phyloP scores from a whole-genome alignment of 2,329 filamentous ascomycete species.

The Neurospora sp. region DNA sequence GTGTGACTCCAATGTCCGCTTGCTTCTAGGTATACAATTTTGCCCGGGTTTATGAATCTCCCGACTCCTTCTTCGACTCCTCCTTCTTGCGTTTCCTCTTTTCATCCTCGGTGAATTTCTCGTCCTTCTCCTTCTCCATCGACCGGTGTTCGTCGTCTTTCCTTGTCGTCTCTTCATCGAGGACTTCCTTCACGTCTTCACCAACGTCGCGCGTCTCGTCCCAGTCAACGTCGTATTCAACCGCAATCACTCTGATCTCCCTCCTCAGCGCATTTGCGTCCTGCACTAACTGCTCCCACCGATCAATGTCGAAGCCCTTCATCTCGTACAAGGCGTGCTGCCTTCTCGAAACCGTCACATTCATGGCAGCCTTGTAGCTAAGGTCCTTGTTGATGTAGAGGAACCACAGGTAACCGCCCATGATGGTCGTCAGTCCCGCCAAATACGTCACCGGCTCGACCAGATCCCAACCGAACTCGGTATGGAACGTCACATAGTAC shows the following conservation, averaged over 20 bases:
- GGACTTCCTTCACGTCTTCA: slow-evolving; percentile 49
- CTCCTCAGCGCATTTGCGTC: slow-evolving; percentile 67
- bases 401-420: slow-evolving; percentile 89
- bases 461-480: slow-evolving; percentile 77
- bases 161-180: slow-evolving; percentile 42
- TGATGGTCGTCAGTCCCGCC: slow-evolving; percentile 74
- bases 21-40: background rate
- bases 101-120: slow-evolving; percentile 26
- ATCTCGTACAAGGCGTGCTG: slow-evolving; percentile 68
- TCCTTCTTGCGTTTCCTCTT: slow-evolving; percentile 21
- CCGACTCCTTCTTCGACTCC: slow-evolving; percentile 15
- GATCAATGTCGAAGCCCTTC: slow-evolving; percentile 62
- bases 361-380: slow-evolving; percentile 76
- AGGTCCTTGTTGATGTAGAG: slow-evolving; percentile 86
- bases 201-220: slow-evolving; percentile 66
- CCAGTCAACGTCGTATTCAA: slow-evolving; percentile 88
- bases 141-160: slow-evolving; percentile 28
- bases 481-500: slow-evolving; percentile 62
- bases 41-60: background rate
- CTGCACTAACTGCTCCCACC: slow-evolving; percentile 70
- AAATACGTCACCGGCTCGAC: slow-evolving; percentile 90
- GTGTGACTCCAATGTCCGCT: background rate
- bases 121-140: slow-evolving; percentile 29
- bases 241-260: slow-evolving; percentile 71
- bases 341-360: slow-evolving; percentile 71